These are phyloP conservation scores for Neopestalotiopsis sp. DNA, from an alignment of 2,329 filamentous ascomycete species.

Conservation along the genomic window DNA sequence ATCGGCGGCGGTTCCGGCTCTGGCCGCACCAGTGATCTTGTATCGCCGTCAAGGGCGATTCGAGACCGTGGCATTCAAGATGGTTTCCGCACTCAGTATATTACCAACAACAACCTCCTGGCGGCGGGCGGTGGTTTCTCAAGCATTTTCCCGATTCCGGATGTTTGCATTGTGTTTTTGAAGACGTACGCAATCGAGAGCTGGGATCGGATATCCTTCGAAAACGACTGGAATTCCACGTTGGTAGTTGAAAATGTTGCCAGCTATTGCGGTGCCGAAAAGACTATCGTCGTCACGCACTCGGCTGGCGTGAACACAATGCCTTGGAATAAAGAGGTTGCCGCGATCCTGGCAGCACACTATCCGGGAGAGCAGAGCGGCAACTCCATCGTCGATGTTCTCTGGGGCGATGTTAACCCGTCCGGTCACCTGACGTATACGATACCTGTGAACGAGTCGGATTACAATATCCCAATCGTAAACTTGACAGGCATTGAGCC, in stretches of 20 bases:
- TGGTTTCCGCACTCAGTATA: background rate
- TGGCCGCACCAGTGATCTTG: constrained; percentile 56
- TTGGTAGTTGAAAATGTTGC: constrained; percentile 50
- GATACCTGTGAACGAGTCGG: constrained; percentile 31
- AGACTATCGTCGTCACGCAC: constrained; percentile 15
- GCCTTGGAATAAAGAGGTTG: constrained; percentile 50
- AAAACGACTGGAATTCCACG: constrained; percentile 59
- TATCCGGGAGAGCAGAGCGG: constrained; percentile 85
- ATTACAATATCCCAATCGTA: constrained; percentile 62
- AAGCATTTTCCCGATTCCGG: constrained; percentile 21
- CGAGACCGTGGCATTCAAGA: constrained; percentile 48
- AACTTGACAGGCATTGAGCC: background rate
- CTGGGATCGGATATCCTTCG: constrained; percentile 57
- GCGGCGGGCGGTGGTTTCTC: background rate
- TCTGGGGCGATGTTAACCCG: constrained; percentile 56
- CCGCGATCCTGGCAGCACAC: constrained; percentile 78
- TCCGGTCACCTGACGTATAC: constrained; percentile 37
- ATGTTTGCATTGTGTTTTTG: constrained; percentile 63
- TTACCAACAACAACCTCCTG: background rate
- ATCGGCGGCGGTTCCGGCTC: constrained; percentile 64
- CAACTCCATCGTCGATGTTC: constrained; percentile 71
- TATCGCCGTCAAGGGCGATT: constrained; percentile 60
- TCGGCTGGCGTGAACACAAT: constrained; percentile 67
- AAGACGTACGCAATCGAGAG: constrained; percentile 68
- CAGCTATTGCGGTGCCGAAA: constrained; percentile 18